Evolutionary conservation across 1,284 basidiomycete species (phyloP), one percentile per base, ranked within the genome.

Genomic region (Marasmius fiardii): DNA sequence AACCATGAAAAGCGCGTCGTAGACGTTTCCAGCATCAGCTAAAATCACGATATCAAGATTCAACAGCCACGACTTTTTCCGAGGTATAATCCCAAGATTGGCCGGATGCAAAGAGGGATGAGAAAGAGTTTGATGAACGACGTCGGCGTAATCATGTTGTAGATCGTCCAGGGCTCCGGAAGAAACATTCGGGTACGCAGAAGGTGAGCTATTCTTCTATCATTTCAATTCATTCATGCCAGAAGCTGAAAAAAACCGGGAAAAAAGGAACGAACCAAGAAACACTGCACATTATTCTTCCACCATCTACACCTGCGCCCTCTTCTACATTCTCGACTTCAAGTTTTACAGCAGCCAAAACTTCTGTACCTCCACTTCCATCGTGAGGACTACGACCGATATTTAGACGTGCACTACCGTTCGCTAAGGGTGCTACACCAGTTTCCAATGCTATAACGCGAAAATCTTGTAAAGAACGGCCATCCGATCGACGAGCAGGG

Each of bases 1-100:
- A 0, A 86, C 86, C 71, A 92, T 79, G 71, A 92, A 90, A 2
- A 93, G 68, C 35, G 85, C 85, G 65, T 93, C 91, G 51, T 82
- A 75, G 24, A 88, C 63, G 65, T 92, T 92, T 0, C 90, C 91
- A 4, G 79, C 75, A 59, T 92, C 88, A 0, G 83, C 74, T 16
- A 90, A 76, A 11, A 93, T 77, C 8, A 90, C 74, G 5, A 85
- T 72, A 62, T 93, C 90, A 37, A 93, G 73, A 54, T 81, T 75
- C 7, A 87, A 74, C 4, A 83, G 68, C 90, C 90, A 93, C 1
- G 81, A 72, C 65, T 86, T 90, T 66, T 79, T 80, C 0, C 74
- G 68, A 0, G 80, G 80, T 0, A 92, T 67, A 60, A 92, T 90
- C 18, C 69, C 66, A 51, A 90, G 77, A 63, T 86, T 86, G 6